Conservation (phyloP, 2,329 filamentous ascomycete species). For the Venturia carpophila region DNA sequence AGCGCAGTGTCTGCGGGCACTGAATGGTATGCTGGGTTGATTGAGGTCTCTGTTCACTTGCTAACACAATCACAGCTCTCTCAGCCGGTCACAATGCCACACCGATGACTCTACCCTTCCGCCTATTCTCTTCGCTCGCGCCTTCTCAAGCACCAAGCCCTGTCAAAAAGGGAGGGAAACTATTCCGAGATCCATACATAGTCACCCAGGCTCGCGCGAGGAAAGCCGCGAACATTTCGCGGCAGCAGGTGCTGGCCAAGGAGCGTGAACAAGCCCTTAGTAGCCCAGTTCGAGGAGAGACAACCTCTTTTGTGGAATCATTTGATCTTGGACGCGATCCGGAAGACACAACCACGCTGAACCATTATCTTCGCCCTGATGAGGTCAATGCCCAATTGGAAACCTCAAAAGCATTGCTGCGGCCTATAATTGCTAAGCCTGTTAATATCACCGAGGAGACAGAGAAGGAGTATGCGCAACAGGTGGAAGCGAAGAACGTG, state of each 20-base stretch:
- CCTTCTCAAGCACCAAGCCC: conserved; percentile 41
- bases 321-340: conserved; percentile 54
- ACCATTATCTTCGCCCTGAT: conserved; percentile 63
- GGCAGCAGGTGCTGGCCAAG: conserved; percentile 60
- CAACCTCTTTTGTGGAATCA: conserved; percentile 76
- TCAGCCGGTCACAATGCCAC: conserved; percentile 10
- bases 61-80: conserved; percentile 9
- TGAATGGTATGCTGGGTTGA: conserved; percentile 26
- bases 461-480: neutral
- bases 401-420: conserved; percentile 60
- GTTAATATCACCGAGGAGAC: neutral
- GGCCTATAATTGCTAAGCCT: neutral
- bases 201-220: conserved; percentile 74
- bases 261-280: conserved; percentile 60
- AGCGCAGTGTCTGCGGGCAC: conserved; percentile 36
- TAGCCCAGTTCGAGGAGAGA: conserved; percentile 68
- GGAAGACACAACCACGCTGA: conserved; percentile 43
- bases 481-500: conserved; percentile 32
- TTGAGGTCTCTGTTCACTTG: neutral
- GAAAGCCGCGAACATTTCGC: conserved; percentile 72
- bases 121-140: conserved; percentile 54
- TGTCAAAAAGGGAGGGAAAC: conserved; percentile 49
- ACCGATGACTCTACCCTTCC: conserved; percentile 45
- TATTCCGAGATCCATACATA: conserved; percentile 72
- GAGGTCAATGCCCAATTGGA: conserved; percentile 61